These are phyloP conservation scores for Rhodotorula graminis DNA, from an alignment of 768 basidiomycete species.

Conservation along the genomic window DNA sequence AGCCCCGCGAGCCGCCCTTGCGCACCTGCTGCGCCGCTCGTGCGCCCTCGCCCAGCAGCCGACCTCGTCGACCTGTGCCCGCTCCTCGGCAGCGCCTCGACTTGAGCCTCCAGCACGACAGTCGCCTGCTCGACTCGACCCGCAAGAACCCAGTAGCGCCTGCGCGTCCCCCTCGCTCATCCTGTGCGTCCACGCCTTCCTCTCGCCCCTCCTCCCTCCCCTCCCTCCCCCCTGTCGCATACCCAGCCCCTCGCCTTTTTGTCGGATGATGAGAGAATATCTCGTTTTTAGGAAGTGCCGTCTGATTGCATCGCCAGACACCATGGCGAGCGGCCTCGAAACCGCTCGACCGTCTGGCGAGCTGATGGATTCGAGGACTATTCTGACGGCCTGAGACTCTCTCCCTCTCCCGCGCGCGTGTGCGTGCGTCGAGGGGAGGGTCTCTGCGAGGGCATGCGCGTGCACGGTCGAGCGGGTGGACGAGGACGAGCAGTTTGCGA, in stretches of 20 bases:
- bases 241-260: neutral
- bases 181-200: neutral
- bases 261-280: slow-evolving; percentile 13
- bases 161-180: no score
- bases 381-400: neutral
- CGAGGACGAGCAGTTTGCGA: no score
- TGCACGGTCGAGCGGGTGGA: neutral
- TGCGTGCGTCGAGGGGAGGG: neutral
- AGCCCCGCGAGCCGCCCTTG: no score
- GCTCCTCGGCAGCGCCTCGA: no score
- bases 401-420: neutral
- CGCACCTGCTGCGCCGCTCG: no score
- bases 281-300: slow-evolving; percentile 30
- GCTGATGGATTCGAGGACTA: slow-evolving; percentile 3
- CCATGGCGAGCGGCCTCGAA: neutral
- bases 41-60: no score
- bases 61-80: no score
- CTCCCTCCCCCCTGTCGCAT: neutral
- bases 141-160: no score
- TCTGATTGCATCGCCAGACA: neutral
- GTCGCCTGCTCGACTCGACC: no score
- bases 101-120: no score
- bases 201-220: neutral
- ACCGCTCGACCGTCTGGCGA: neutral
- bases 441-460: neutral